Conservation (phyloP, 371 early-diverging fungal species). For the Mucor lusitanicus region DNA sequence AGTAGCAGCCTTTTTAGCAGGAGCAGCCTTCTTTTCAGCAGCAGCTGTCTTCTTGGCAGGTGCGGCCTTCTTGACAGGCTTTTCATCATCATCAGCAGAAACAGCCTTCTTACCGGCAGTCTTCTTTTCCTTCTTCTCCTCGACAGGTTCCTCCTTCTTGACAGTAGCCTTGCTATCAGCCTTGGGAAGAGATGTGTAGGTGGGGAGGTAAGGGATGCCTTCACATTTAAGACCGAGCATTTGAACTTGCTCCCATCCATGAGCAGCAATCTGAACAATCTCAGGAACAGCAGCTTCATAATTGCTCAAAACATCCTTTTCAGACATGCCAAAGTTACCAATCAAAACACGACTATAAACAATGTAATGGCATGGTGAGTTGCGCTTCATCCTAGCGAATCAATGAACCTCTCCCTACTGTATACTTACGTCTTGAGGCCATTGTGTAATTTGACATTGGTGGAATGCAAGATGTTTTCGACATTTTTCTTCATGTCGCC, state of each 20-base stretch:
- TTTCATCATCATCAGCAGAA: not conserved
- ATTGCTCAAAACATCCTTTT: constrained; percentile 19
- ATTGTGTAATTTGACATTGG: constrained; percentile 16
- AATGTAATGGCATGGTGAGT: too few relatives aligned
- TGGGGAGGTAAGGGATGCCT: constrained; percentile 18
- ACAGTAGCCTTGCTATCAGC: not conserved
- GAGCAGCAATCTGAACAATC: constrained; percentile 13
- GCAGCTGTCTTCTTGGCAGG: constrained; percentile 2
- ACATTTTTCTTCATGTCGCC: constrained; percentile 14
- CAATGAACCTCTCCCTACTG: not conserved
- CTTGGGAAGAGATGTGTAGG: constrained; percentile 12
- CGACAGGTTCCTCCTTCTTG: not conserved
- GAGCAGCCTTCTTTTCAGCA: constrained; percentile 1
- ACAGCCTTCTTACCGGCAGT: not conserved
- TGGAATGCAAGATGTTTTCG: constrained; percentile 9
- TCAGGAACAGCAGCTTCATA: constrained; percentile 13
- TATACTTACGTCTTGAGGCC: constrained; percentile 19
- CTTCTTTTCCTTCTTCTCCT: not conserved
- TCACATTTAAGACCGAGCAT: constrained; percentile 9
- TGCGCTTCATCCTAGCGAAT: too few relatives aligned
- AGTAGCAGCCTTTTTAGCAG: constrained; percentile 1
- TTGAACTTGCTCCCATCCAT: constrained; percentile 17
- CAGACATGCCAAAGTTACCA: constrained; percentile 23
- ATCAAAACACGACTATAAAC: constrained; percentile 15
- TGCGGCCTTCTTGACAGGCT: not conserved